Conservation (phyloP, 2,329 filamentous ascomycete genomes). For the Fusarium annulatum region DNA sequence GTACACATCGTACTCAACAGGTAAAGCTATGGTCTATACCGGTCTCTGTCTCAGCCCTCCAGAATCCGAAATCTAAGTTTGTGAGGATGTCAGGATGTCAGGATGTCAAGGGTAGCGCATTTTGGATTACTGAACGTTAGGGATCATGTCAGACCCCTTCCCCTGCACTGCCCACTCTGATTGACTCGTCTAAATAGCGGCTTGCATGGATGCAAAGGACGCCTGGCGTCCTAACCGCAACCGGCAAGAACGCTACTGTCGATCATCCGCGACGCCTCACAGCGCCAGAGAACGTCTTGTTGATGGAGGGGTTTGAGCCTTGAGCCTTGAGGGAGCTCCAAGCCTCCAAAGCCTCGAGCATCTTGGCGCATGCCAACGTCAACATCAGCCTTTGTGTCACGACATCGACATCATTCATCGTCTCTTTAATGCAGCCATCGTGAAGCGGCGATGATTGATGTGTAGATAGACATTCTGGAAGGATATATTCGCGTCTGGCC, state of each 20-base stretch:
- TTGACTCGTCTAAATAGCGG: slow-evolving; percentile 11
- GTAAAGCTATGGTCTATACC: background rate
- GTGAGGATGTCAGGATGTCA: slow-evolving; percentile 3
- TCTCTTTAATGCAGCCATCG: background rate
- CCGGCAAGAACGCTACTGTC: slow-evolving; percentile 42
- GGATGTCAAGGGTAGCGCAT: slow-evolving; percentile 8
- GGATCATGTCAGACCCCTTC: slow-evolving; percentile 8
- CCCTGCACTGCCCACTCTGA: slow-evolving; percentile 6
- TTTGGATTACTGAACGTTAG: slow-evolving; percentile 32
- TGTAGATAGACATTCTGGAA: background rate
- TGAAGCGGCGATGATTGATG: background rate
- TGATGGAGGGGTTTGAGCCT: slow-evolving; percentile 5
- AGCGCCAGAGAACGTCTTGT: slow-evolving; percentile 7
- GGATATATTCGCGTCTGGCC: background rate
- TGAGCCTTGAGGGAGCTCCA: slow-evolving; percentile 5
- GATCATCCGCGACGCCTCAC: slow-evolving; percentile 44
- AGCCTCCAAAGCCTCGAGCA: slow-evolving; percentile 7
- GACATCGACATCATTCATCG: slow-evolving; percentile 1
- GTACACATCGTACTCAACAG: background rate
- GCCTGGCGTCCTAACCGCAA: slow-evolving; percentile 24
- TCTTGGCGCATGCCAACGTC: slow-evolving; percentile 32
- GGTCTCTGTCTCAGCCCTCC: slow-evolving; percentile 12
- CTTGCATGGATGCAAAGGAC: slow-evolving; percentile 1
- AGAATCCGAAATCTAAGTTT: slow-evolving; percentile 13
- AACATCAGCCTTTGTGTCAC: background rate